Conservation (phyloP, 2,329 filamentous ascomycete species). For the Plenodomus tracheiphilus region DNA sequence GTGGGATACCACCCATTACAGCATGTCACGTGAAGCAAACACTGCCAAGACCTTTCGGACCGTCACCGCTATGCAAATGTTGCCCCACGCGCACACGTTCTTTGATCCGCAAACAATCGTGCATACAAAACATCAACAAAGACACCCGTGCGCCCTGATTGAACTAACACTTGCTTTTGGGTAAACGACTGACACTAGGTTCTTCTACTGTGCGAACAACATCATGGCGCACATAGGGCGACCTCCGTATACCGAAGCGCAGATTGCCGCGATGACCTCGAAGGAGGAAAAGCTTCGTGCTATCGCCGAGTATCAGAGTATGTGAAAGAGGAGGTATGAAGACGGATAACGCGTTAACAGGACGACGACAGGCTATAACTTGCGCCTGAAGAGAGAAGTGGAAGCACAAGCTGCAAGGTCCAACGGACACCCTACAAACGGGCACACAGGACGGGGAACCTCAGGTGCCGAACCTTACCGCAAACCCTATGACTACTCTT, state of each 20-base stretch:
- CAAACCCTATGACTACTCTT: neutral
- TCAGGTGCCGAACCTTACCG: neutral
- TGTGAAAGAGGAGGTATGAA: conserved; percentile 15
- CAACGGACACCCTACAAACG: conserved; percentile 1
- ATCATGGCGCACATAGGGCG: conserved; percentile 28
- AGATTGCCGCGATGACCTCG: conserved; percentile 28
- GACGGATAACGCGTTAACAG: conserved; percentile 11
- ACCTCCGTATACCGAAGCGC: conserved; percentile 29
- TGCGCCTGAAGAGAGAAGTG: conserved; percentile 24
- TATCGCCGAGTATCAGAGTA: conserved; percentile 32
- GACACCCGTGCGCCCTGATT: neutral
- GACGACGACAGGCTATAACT: conserved; percentile 19
- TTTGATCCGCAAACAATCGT: neutral
- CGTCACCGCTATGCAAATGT: no score
- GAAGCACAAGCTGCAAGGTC: conserved; percentile 7
- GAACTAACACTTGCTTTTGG: neutral
- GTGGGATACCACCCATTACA: no score
- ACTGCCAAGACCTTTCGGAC: neutral
- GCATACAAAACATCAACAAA: neutral
- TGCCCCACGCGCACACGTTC: neutral
- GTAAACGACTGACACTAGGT: neutral
- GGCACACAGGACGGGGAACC: conserved; percentile 1
- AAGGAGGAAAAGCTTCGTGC: conserved; percentile 23
- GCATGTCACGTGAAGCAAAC: no score
- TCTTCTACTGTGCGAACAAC: neutral